Conservation (phyloP, 495 filamentous ascomycete genomes). For the Penicillium alfredii region DNA sequence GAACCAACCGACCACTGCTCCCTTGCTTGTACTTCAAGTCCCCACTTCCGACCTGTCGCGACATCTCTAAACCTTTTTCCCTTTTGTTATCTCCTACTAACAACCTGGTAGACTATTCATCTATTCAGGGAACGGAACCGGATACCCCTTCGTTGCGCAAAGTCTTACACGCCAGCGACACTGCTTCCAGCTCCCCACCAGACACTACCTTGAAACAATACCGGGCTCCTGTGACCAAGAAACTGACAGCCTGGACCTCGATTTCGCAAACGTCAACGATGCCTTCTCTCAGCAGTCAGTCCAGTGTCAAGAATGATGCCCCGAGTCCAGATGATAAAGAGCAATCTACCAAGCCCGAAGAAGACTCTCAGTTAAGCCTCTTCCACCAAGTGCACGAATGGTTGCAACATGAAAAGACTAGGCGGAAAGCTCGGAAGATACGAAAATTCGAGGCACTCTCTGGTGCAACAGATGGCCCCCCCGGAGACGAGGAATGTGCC, state of each 20-base stretch:
- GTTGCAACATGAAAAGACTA: conserved; percentile 70
- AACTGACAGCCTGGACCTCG: conserved; percentile 26
- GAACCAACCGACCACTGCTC: conserved; percentile 1
- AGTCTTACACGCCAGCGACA: conserved; percentile 18
- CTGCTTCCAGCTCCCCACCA: conserved; percentile 17
- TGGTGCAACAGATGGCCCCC: conserved; percentile 15
- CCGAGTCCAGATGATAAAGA: conserved; percentile 24
- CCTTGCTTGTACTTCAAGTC: conserved; percentile 8
- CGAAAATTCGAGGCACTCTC: conserved; percentile 25
- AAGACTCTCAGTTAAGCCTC: conserved; percentile 40
- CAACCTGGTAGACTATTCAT: conserved; percentile 20
- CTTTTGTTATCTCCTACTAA: conserved; percentile 15
- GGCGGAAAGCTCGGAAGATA: conserved; percentile 47
- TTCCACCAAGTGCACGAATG: conserved; percentile 70
- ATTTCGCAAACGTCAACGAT: conserved; percentile 15
- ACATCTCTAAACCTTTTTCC: neutral
- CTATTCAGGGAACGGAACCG: conserved; percentile 28
- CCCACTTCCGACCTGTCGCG: neutral
- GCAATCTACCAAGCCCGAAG: conserved; percentile 20
- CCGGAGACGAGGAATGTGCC: conserved; percentile 22
- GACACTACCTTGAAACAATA: conserved; percentile 24
- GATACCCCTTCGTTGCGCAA: conserved; percentile 23
- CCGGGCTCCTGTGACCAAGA: conserved; percentile 21
- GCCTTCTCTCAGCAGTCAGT: conserved; percentile 29
- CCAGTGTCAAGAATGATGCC: conserved; percentile 20